A percentile compares a stretch with the other conserved stretches of the same genome.
phyloP scores from a whole-genome alignment of 1,139 yeast species.

The Hanseniaspora sp. region DNA sequence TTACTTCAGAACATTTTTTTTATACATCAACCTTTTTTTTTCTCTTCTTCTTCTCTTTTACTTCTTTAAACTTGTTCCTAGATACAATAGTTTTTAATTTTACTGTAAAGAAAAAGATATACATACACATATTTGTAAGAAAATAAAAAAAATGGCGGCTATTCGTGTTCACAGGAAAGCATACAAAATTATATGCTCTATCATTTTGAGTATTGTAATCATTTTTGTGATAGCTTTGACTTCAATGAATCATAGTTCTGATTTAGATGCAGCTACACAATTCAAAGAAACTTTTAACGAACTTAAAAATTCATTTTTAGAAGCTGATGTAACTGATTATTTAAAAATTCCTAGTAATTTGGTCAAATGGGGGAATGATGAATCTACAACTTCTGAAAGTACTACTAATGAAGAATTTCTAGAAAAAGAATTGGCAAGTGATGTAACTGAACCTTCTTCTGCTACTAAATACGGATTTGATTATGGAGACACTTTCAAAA shows the following conservation, averaged over 20 bases:
- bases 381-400: neutral
- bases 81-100: no score
- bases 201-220: neutral
- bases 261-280: neutral
- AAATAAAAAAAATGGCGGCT: neutral
- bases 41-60: no score
- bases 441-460: constrained; percentile 4
- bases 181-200: constrained; percentile 1
- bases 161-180: constrained; percentile 7
- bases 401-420: constrained; percentile 3
- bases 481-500: constrained; percentile 4
- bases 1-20: no score
- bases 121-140: no score
- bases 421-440: constrained; percentile 15
- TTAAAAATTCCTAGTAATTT: neutral
- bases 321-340: neutral
- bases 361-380: constrained; percentile 14
- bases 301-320: neutral
- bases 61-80: no score
- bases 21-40: no score
- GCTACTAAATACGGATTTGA: constrained; percentile 10
- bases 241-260: constrained; percentile 2
- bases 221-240: neutral
- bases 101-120: no score
- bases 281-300: constrained; percentile 7